Base-by-base conservation (phyloP, 2,329 filamentous ascomycete genomes). In the Cytospora schulzeri region DNA sequence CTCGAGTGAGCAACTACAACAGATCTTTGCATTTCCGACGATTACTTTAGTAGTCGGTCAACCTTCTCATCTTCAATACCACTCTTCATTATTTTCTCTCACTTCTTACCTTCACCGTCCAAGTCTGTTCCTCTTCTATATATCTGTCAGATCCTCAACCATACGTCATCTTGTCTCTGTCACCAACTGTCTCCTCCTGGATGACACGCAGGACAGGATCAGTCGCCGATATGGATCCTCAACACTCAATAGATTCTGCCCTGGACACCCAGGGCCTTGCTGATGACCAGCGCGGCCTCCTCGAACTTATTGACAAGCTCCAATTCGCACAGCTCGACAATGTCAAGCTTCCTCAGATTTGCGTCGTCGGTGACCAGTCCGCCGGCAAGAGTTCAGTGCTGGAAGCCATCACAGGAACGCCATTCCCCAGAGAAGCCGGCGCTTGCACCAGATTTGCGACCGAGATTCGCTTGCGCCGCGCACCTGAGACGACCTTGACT, bases 281-380 rank as follows among this genome's bases (percentile, higher is more conserved):
- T 52, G 76, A 80, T 64, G 84, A 87, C 70, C 84, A 87, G 74
- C 78, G 81, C 11, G 79, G 79, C 19, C 78, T 88, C 48, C 77
- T 88, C 50, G 83, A 88, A 67, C 81, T 84, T 41, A 79, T 79
- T 74, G 79, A 81, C 28, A 81, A 72, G 35, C 73, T 75, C n/a
- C 73, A 74, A 61, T 75, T 73, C 59, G 73, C 73, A 14, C 73
- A 74, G 62, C 70, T 75, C 45, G 73, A 75, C 67, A 74, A 73
- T 70, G 73, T 74, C 67, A 79, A 81, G 55, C 77, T 88, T 0
- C 85, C 85, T 0, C 85, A 89, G 70, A 84, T 89, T 41, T 85
- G 88, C 55, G 85, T 88, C 28, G 86, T 87, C 38, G 86, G 86
- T 33, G 85, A 88, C 71, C 85, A 88, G 73, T 88, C 85, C 1